Base-by-base conservation (phyloP, 768 basidiomycete genomes). In the Russula olivacea region DNA sequence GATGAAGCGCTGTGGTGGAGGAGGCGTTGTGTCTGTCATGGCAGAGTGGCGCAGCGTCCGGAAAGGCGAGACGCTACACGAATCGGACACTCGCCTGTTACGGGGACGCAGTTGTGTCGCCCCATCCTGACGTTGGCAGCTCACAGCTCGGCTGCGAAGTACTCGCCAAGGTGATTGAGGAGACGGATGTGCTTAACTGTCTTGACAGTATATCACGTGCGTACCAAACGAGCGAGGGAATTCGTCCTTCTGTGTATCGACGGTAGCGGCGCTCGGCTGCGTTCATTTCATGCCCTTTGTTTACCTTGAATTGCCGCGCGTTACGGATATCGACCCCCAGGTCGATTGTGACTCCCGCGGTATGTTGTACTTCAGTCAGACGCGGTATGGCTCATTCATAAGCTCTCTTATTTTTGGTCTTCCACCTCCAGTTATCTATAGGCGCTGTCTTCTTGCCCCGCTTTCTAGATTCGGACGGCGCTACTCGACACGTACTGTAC, bases 1-100 rank as follows among this genome's bases (percentile, higher is more conserved):
- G 12, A 99, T 98, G 97, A 96, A 97, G 74, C 85, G 97, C 55
- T 93, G 93, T 69, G 97, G 97, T 30, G 97, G 97, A 21, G 97
- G 97, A 21, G 86, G 95, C 69, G 96, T 98, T 41, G 87, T 97
- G 19, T 82, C 88, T 59, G 83, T 98, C 60, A 83, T 81, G 48
- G 83, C 83, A 2, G 91, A 93, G 58, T 80, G 81, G 2, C 94
- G 94, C 4, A 96, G 93, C 0, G 91, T 97, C 48, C 79, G 81
- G 68, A 99, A 98, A 76, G 97, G 97, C 41, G 97, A 99, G 77
- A 88, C 85, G 0, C 76, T 98, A 47, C 84, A 98, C 96, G 0
- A 81, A 98, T 69, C 83, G 97, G 53, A 97, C 96, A 0, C 80
- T 98, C 34, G 94, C 88, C 6, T 98, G 94, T 75, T 98, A 98